Base-by-base conservation (phyloP, 2,329 filamentous ascomycete genomes). In the Aureobasidium pullulans region DNA sequence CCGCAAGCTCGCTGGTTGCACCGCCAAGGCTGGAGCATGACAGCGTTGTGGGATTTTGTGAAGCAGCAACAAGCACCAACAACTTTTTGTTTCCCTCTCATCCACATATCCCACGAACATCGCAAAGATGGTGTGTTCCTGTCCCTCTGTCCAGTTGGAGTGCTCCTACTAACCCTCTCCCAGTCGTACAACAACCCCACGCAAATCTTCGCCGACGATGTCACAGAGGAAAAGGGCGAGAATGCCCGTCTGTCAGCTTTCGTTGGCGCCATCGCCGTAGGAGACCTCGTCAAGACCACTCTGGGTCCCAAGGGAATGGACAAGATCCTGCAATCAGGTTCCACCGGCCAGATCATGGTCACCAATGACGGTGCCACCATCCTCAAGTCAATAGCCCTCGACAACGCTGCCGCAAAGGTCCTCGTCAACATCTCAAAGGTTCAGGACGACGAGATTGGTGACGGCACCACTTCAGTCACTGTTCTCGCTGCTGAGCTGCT, bases 391-490 rank as follows among this genome's bases (percentile, higher is more conserved):
- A 99, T 99, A 75, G 94, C 94, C 44, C 87, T 99, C 71, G 94
- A 99, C 76, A 99, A 99, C 73, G 94, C 94, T 44, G 94, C 94
- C 23, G 94, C 94, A 58, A 99, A 99, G 79, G 94, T 99, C 5
- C 82, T 99, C 44, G 94, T 99, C 72, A 99, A 99, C 75, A 97
- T 99, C 69, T 97, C 93, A 64, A 99, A 99, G 78, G 94, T 99
- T 6, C 94, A 99, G 74, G 94, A 99, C 70, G 94, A 99, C 72
- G 94, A 99, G 75, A 93, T 99, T 28, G 94, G 94, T 71, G 94
- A 99, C 73, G 94, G 94, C 61, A 99, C 94, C 47, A 99, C 94
- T 23, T 97, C 92, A n/a, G 94, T 99, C 60, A 88, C 94, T 44
- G 94, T 99, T 15, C 81, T 99, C 64, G 92, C 94, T 40, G 94